Conservation (phyloP, 495 filamentous ascomycete genomes). For the Zalerion maritima region DNA sequence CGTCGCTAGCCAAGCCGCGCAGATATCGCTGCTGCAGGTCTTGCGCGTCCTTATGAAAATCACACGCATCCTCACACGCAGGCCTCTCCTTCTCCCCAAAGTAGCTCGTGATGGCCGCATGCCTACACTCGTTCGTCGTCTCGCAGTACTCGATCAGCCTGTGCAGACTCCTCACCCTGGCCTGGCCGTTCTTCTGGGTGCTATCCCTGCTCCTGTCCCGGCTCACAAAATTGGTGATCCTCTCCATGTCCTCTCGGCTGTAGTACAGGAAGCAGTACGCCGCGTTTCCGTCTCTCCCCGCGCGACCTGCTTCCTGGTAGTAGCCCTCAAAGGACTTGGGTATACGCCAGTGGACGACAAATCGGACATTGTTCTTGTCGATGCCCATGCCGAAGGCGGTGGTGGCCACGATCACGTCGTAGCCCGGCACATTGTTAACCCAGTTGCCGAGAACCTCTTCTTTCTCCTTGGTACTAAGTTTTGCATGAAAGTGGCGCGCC, state of each 20-base stretch:
- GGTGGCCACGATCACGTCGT: slow-evolving; percentile 85
- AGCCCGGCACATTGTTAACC: slow-evolving; percentile 57
- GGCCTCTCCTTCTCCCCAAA: slow-evolving; percentile 56
- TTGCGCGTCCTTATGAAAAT: slow-evolving; percentile 66
- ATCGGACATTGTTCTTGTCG: slow-evolving; percentile 84
- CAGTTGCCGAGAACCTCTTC: slow-evolving; percentile 53
- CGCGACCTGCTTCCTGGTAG: slow-evolving; percentile 89
- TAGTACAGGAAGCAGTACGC: slow-evolving; percentile 82
- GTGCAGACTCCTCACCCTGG: slow-evolving; percentile 30
- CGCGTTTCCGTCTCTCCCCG: slow-evolving; percentile 78
- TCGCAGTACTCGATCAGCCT: slow-evolving; percentile 72
- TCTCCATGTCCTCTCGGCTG: slow-evolving; percentile 65
- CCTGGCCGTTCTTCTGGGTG: slow-evolving; percentile 17
- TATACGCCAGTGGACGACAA: slow-evolving; percentile 85
- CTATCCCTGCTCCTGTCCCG: slow-evolving; percentile 21
- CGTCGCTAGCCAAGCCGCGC: slow-evolving; percentile 49
- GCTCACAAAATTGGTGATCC: slow-evolving; percentile 42
- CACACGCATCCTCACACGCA: slow-evolving; percentile 73
- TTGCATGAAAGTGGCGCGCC: slow-evolving; percentile 58
- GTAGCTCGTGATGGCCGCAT: slow-evolving; percentile 61
- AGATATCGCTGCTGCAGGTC: slow-evolving; percentile 49
- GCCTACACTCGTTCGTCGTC: slow-evolving; percentile 53
- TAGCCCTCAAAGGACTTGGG: slow-evolving; percentile 89
- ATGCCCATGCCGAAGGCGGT: slow-evolving; percentile 98
- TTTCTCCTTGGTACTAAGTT: slow-evolving; percentile 43